Base-by-base conservation (phyloP, 164 flowering plant species). In the Macadamia integrifolia region DNA sequence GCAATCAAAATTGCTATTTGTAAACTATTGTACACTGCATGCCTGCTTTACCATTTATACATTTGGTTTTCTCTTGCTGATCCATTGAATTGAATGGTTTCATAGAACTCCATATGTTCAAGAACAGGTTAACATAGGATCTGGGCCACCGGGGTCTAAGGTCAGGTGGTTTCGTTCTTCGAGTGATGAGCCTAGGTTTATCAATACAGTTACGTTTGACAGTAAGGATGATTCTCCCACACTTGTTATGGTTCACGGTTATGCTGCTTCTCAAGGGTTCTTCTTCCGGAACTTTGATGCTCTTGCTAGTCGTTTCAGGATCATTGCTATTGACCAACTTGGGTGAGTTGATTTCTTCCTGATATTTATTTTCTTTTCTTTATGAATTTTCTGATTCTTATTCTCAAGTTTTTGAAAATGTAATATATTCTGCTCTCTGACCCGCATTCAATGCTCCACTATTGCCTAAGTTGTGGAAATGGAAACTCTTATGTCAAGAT, bases 211-310 rank as follows among this genome's bases (percentile, higher is more conserved):
- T 40, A 88, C 94, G 10, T 92, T 92, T 72, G 90, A 88, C 31
- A 75, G 88, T 77, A 86, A 80, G 72, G 90, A 83, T 65, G 90
- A 68, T 55, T 64, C 91, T 32, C 98, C 99, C 2, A 90, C 98
- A 1, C 86, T 95, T 44, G 97, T 92, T 17, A 90, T 95, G 99
- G 86, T 94, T 69, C 99, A 92, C 74, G 99, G 99, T 23, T 95
- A 92, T 76, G 99, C 71, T 69, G 98, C 98, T 60, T 90, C 98
- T 62, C 98, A 87, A 64, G 97, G 99, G 15, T 92, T 95, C 85
- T 95, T 92, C 79, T 94, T 90, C 69, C 82, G 94, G 40, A 94
- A 92, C 68, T 90, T 90, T 72, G 96, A 92, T 82, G 89, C 87
- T 15, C 96, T 94, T 67, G 91, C 97, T 35, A 80, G 75, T 30